Percentiles rank a stretch among this genome's conserved stretches.
These are phyloP conservation scores for Centrapalus pauciflorus DNA, from an alignment of 129 eudicot genomes.

Conservation along the genomic window DNA sequence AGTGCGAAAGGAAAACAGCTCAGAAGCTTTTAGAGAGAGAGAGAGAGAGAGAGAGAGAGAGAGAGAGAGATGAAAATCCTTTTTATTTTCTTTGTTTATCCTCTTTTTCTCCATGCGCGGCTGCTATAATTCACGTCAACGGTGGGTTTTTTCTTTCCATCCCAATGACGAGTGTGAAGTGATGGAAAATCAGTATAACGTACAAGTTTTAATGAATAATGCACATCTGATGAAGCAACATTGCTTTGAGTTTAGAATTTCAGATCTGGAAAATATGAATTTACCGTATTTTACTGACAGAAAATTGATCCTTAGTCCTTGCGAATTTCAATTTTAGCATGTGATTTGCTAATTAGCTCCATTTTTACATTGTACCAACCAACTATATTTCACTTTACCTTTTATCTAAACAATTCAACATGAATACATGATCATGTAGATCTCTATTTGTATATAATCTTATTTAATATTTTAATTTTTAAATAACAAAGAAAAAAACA, in stretches of 20 bases:
- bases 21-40: slow-evolving; percentile 22
- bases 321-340: too few species aligned
- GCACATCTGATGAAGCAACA: neutral
- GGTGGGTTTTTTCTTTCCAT: neutral
- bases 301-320: too few species aligned
- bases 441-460: too few species aligned
- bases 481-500: too few species aligned
- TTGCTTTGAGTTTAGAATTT: neutral
- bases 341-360: too few species aligned
- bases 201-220: neutral
- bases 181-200: neutral
- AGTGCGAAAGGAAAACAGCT: slow-evolving; percentile 23
- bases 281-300: too few species aligned
- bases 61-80: neutral
- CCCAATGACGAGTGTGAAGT: too few species aligned
- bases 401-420: too few species aligned
- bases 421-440: too few species aligned
- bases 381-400: too few species aligned
- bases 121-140: slow-evolving; percentile 18
- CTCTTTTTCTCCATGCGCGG: slow-evolving; percentile 15
- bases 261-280: neutral
- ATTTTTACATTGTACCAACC: too few species aligned
- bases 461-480: too few species aligned
- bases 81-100: neutral
- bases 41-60: slow-evolving; percentile 1